A percentile compares a stretch with the other conserved stretches of the same genome.
Evolutionary conservation across 768 basidiomycete species (phyloP).

Genomic region (Panaeolus papilionaceus): DNA sequence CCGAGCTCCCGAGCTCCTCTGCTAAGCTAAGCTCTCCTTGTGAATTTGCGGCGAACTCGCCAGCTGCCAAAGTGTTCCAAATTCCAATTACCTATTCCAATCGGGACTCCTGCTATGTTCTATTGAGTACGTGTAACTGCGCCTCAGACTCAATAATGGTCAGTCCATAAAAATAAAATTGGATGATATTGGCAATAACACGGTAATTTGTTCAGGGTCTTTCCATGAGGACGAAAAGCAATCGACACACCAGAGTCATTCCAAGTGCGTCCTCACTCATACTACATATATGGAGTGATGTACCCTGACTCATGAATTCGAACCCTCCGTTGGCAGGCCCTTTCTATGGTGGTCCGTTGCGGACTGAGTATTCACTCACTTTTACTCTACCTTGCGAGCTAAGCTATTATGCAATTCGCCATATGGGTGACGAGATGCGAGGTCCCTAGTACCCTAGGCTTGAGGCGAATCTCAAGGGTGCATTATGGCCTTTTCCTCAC

Average conservation of each 20-base stretch:
- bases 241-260: background rate
- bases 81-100: too few relatives aligned
- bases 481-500: background rate
- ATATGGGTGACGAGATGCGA: background rate
- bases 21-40: too few relatives aligned
- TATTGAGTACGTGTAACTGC: background rate
- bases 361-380: too few relatives aligned
- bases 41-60: too few relatives aligned
- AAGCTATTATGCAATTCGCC: background rate
- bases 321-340: too few relatives aligned
- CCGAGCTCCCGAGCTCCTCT: background rate
- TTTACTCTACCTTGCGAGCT: too few relatives aligned
- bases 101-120: background rate
- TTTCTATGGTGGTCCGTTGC: background rate
- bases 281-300: background rate
- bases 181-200: background rate
- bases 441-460: too few relatives aligned
- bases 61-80: too few relatives aligned
- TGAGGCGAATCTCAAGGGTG: background rate
- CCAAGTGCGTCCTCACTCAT: background rate
- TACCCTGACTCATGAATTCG: background rate
- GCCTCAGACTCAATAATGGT: too few relatives aligned
- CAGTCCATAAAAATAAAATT: background rate
- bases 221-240: background rate
- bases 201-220: slow-evolving; percentile 3